Percentiles rank a stretch among this genome's conserved stretches.
These are phyloP conservation scores for Pichia sp. DNA, from an alignment of 1,139 yeast genomes.

Conservation along the genomic window DNA sequence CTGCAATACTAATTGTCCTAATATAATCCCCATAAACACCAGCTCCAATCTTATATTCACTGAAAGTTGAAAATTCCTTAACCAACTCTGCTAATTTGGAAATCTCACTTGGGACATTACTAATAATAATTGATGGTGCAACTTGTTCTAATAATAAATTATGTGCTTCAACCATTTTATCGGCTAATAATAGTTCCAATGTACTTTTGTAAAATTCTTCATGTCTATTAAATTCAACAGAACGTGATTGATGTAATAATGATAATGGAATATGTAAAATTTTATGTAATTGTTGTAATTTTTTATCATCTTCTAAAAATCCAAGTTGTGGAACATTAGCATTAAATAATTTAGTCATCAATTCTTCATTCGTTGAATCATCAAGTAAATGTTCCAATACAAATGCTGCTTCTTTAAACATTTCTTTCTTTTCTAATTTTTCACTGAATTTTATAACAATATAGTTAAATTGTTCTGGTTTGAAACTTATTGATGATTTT, in stretches of 20 bases:
- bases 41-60: conserved; percentile 58
- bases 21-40: conserved; percentile 50
- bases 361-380: conserved; percentile 2
- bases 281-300: conserved; percentile 34
- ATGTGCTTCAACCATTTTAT: conserved; percentile 60
- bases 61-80: conserved; percentile 40
- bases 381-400: conserved; percentile 54
- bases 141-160: conserved; percentile 46
- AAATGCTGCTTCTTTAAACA: conserved; percentile 57
- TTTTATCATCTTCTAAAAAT: conserved; percentile 26
- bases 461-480: conserved; percentile 33
- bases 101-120: conserved; percentile 32
- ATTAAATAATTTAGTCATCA: conserved; percentile 38
- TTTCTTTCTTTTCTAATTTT: conserved; percentile 42
- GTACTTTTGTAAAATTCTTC: conserved; percentile 57
- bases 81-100: conserved; percentile 39
- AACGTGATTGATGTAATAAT: conserved; percentile 47
- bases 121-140: conserved; percentile 63
- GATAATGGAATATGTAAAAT: conserved; percentile 42
- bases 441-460: conserved; percentile 47
- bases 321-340: conserved; percentile 41
- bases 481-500: conserved; percentile 13
- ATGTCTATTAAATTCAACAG: conserved; percentile 39
- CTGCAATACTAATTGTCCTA: conserved; percentile 24
- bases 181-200: conserved; percentile 57